Base-by-base conservation (phyloP, 1,284 basidiomycete species). In the Pseudozyma sp. region DNA sequence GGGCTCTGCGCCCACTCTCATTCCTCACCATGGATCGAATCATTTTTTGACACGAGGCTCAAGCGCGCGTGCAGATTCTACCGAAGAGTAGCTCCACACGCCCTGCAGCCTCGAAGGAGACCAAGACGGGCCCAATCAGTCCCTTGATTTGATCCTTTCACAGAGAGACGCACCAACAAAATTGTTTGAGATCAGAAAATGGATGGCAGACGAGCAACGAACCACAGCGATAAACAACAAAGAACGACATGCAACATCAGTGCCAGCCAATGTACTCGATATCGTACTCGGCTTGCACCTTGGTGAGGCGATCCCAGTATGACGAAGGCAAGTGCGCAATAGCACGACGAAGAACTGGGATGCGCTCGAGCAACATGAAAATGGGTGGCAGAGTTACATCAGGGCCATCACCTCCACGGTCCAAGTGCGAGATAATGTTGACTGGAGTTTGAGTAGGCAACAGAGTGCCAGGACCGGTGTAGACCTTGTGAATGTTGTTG, bases 381-480 rank as follows among this genome's bases (percentile, higher is more conserved):
- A 50, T 7, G 2, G 43, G 43, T n/a, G 70, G 62, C 13, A 77
- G 67, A 13, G 59, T 16, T 5, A 77, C 72, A 7, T 63, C 42
- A 39, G 75, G 75, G 9, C 75, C 75, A 11, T 57, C 54, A 31
- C 75, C 71, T 25, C 53, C 54, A 9, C 44, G 50, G 10, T 60
- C 58, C 49, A 77, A 54, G 50, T 77, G 75, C n/a, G 71, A 53
- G 43, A 77, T 52, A 11, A 77, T 62, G 44, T 59, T 57, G 65
- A 74, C 70, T 0, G 58, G 57, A 18, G 70, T 65, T 19, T 54
- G 47, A 6, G 40, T 58, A 4, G 75, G 64, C 13, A 77, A 58
- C 58, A 71, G n/a, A 9, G 75, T 77, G 35, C 75, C 75, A 0
- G 75, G 75, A 21, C 75, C 75, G 7, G 70, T 63, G 49, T 57